Percentiles rank a stretch among this genome's conserved stretches.
Evolutionary conservation across 2,329 filamentous ascomycete genomes (phyloP).

Genomic region (Clonostachys sp.): DNA sequence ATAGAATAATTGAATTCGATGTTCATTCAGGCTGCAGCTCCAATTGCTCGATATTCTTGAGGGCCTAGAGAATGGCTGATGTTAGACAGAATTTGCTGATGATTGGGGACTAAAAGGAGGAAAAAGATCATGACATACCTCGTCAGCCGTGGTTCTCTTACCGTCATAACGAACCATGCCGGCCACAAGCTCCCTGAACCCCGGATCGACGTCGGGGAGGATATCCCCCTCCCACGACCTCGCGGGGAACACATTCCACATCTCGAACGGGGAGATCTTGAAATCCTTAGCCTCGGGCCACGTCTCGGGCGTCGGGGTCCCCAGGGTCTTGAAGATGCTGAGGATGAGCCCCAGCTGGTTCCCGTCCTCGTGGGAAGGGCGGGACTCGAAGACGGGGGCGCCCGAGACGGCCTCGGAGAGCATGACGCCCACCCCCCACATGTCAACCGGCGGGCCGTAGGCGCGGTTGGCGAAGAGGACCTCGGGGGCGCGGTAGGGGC

Average conservation of each 20-base stretch:
- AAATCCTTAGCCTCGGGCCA: constrained; percentile 79
- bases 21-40: neutral
- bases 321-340: constrained; percentile 88
- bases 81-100: neutral
- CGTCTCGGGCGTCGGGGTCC: constrained; percentile 71
- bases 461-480: constrained; percentile 76
- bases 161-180: constrained; percentile 70
- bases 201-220: constrained; percentile 53
- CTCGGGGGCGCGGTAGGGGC: constrained; percentile 86
- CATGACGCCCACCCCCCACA: constrained; percentile 86
- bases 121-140: constrained; percentile 16
- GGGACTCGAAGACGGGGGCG: constrained; percentile 75
- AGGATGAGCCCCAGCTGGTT: constrained; percentile 88
- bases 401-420: constrained; percentile 67
- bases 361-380: constrained; percentile 68
- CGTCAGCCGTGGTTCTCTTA: constrained; percentile 59
- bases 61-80: neutral
- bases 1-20: constrained; percentile 4
- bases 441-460: constrained; percentile 72
- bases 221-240: constrained; percentile 63
- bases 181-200: constrained; percentile 61
- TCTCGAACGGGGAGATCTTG: constrained; percentile 78
- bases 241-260: constrained; percentile 71
- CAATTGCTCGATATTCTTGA: neutral
- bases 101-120: too few species aligned